phyloP scores from a whole-genome alignment of 768 basidiomycete species.

The Artomyces pyxidatus region DNA sequence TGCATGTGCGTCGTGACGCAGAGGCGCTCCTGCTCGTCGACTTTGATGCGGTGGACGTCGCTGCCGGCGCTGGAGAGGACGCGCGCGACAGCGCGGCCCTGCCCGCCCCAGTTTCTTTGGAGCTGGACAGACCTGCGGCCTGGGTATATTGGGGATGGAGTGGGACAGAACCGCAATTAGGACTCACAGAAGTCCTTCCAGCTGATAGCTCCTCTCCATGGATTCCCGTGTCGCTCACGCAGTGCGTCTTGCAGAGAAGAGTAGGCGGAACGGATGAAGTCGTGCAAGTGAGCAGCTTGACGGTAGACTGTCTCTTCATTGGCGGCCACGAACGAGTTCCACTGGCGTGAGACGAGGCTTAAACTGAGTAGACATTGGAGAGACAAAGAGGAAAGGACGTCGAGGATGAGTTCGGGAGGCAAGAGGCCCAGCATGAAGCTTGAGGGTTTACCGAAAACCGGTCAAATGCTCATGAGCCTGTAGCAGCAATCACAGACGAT shows the following conservation, averaged over 20 bases:
- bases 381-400: constrained; percentile 42
- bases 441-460: too few relatives aligned
- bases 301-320: constrained; percentile 52
- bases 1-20: constrained; percentile 46
- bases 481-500: too few relatives aligned
- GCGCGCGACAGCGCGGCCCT: constrained; percentile 32
- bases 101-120: constrained; percentile 47
- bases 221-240: constrained; percentile 25
- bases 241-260: constrained; percentile 25
- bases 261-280: constrained; percentile 29
- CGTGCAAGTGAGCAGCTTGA: constrained; percentile 45
- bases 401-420: constrained; percentile 51
- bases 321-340: constrained; percentile 36
- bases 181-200: constrained; percentile 62
- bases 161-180: constrained; percentile 38
- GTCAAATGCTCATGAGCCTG: too few relatives aligned
- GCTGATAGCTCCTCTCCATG: constrained; percentile 28
- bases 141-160: too few relatives aligned
- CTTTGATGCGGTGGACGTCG: constrained; percentile 65
- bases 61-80: constrained; percentile 27
- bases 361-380: constrained; percentile 33
- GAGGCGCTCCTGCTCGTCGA: constrained; percentile 54
- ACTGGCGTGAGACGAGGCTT: constrained; percentile 33
- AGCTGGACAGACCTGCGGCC: constrained; percentile 39
- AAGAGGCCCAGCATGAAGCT: constrained; percentile 35